Base-by-base conservation (phyloP, 768 basidiomycete species). In the Rossbeevera mucosa region DNA sequence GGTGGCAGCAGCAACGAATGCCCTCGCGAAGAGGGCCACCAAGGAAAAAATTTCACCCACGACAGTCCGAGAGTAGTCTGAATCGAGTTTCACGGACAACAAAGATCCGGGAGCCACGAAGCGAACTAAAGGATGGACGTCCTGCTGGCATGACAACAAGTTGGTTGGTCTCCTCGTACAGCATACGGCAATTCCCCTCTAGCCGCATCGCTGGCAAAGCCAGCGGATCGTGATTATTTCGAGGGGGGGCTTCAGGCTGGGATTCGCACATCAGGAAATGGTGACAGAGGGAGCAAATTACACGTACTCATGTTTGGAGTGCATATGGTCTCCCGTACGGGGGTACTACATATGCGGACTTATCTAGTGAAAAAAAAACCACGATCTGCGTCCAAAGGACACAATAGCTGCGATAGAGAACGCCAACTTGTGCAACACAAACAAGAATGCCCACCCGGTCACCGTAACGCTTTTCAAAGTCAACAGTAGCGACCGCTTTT, bases 21-120 rank as follows among this genome's bases (percentile, higher is more conserved):
- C 43, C 64, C 59, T 66, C 62, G 21, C 54, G 14, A 68, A 49
- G 55, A 53, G 52, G 53, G 13, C 42, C 36, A 3, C 5, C 2
- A 5, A 20, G 7, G 20, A 3, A 14, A 22, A 18, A 40, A 50
- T 24, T 51, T 6, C 31, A 40, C 26, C 33, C 53, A 56, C 16
- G 45, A 65, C 63, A 68, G 59, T 22, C 54, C 54, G 25, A 68
- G 61, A 68, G 54, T 70, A 70, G 68, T 68, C 68, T 67, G 70
- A 71, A 59, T 70, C 63, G 63, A 68, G 68, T 71, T 65, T 55
- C 56, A 29, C 50, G 14, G 38, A 24, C 45, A 44, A 48, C 46
- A 7, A 48, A 26, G 38, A 50, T n/a, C 46, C 46, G 20, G 47
- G 66, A 52, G 59, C 66, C 56, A 56, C 64, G 22, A 68, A 70